Conservation (phyloP, 1,284 basidiomycete genomes). For the Moesziomyces sp. region DNA sequence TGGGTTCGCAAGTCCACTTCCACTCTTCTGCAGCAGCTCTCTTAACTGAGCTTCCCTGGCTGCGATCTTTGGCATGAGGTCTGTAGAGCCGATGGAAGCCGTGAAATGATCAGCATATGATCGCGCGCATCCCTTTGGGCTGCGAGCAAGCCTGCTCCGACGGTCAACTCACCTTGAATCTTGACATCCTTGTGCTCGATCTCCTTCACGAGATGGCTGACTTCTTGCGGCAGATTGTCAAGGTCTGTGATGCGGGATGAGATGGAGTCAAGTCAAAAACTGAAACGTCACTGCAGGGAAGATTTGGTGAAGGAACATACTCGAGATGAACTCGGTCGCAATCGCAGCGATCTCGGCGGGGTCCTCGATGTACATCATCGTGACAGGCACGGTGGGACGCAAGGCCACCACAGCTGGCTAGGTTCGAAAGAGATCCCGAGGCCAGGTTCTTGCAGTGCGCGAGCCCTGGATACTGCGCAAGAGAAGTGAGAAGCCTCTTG, state of each 20-base stretch:
- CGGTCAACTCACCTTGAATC: slow-evolving; percentile 38
- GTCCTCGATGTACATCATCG: slow-evolving; percentile 58
- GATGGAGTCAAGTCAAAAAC: no score
- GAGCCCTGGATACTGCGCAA: no score
- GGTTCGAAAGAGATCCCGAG: background rate
- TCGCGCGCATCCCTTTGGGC: no score
- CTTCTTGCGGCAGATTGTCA: slow-evolving; percentile 65
- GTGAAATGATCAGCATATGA: no score
- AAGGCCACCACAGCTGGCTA: no score
- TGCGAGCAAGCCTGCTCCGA: no score
- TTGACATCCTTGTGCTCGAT: slow-evolving; percentile 66
- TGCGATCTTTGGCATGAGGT: slow-evolving; percentile 57
- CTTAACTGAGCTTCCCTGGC: slow-evolving; percentile 57
- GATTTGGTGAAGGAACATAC: no score
- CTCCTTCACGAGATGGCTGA: slow-evolving; percentile 64
- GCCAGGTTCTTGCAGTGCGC: background rate
- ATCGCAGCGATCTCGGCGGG: slow-evolving; percentile 65
- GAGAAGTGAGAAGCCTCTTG: background rate
- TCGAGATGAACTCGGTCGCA: slow-evolving; percentile 61
- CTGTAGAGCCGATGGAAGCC: no score
- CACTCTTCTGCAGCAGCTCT: slow-evolving; percentile 46
- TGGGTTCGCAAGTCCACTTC: slow-evolving; percentile 27
- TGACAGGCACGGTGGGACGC: background rate
- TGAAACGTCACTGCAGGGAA: no score
- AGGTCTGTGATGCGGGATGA: slow-evolving; percentile 11